Evolutionary conservation across 1,284 basidiomycete genomes (phyloP).

Genomic region (Naganishia albida): DNA sequence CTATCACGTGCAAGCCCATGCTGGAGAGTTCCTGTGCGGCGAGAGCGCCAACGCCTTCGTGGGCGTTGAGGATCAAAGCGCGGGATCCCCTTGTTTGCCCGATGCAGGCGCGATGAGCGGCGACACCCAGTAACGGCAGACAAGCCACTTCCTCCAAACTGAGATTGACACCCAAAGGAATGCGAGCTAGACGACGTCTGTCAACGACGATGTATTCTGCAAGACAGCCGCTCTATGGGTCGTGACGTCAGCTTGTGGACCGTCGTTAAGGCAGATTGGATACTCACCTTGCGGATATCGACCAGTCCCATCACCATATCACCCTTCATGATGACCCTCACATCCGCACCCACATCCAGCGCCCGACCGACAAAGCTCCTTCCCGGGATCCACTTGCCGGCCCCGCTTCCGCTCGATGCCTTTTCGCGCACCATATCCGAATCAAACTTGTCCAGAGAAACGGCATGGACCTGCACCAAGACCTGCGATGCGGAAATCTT

Average conservation of each 20-base stretch:
- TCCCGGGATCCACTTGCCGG: constrained; percentile 64
- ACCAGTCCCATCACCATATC: constrained; percentile 80
- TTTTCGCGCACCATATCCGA: constrained; percentile 45
- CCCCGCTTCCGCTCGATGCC: constrained; percentile 34
- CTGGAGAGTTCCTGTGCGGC: constrained; percentile 68
- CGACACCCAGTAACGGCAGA: constrained; percentile 71
- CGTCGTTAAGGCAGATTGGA: background rate
- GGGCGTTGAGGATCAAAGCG: constrained; percentile 70
- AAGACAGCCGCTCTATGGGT: constrained; percentile 72
- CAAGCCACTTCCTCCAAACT: constrained; percentile 76
- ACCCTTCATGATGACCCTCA: constrained; percentile 68
- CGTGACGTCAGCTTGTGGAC: constrained; percentile 10
- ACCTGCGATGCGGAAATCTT: constrained; percentile 68
- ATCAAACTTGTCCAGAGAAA: constrained; percentile 74
- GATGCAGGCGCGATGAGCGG: constrained; percentile 70
- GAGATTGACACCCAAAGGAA: constrained; percentile 58
- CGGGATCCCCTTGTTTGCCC: constrained; percentile 51
- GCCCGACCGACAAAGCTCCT: constrained; percentile 78
- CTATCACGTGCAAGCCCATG: constrained; percentile 48
- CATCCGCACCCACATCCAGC: constrained; percentile 75
- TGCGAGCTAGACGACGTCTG: constrained; percentile 70
- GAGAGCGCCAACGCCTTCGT: constrained; percentile 72
- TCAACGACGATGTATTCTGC: constrained; percentile 80
- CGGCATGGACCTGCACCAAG: constrained; percentile 81
- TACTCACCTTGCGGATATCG: constrained; percentile 71